Evolutionary conservation across 495 filamentous ascomycete species (phyloP).

Genomic region (Trichoderma asperelloides): DNA sequence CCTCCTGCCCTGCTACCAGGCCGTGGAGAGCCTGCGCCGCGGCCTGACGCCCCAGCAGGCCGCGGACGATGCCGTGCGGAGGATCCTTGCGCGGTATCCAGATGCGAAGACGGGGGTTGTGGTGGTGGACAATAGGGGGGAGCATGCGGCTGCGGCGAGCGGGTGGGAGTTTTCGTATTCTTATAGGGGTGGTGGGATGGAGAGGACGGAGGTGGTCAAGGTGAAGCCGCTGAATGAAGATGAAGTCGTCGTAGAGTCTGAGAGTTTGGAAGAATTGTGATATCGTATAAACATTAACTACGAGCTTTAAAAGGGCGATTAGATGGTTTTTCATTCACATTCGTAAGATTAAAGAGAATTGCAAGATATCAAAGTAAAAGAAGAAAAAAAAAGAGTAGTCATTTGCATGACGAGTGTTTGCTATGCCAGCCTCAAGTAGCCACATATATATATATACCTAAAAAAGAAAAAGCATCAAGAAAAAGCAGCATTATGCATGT

Average conservation of each 20-base stretch:
- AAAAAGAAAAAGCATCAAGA: background rate
- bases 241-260: background rate
- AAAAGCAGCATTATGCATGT: background rate
- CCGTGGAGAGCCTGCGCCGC: conserved; percentile 36
- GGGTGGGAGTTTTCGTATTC: conserved; percentile 39
- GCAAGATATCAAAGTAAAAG: too few relatives aligned
- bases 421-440: background rate
- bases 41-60: conserved; percentile 33
- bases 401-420: background rate
- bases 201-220: conserved; percentile 29
- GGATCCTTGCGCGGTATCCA: conserved; percentile 38
- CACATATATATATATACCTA: background rate
- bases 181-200: conserved; percentile 34
- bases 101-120: conserved; percentile 34
- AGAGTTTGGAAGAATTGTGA: background rate
- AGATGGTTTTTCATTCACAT: background rate
- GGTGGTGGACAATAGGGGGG: conserved; percentile 31
- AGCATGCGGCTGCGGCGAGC: conserved; percentile 36
- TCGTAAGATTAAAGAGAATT: background rate
- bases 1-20: conserved; percentile 41
- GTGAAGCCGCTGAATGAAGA: conserved; percentile 21
- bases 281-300: too few relatives aligned
- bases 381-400: background rate
- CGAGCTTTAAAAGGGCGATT: too few relatives aligned
- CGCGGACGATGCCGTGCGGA: conserved; percentile 34